A percentile compares a stretch with the other conserved stretches of the same genome.
Evolutionary conservation across 108 stramenopile species (phyloP).

Genomic region (Schizochytrium sp.): DNA sequence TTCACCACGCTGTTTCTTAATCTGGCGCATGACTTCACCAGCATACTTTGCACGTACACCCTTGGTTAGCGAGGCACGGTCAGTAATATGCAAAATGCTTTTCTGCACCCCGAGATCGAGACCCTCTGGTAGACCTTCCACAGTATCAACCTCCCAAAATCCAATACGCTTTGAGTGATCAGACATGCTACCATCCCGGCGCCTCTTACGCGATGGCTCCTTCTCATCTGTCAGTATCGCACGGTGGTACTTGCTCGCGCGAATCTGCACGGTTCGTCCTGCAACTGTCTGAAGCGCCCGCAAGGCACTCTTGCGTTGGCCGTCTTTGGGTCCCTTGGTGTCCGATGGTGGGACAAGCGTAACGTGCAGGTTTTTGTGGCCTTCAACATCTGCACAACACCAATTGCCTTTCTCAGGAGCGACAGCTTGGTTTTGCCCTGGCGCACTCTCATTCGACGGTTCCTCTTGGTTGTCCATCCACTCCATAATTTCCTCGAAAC

Average conservation of each 20-base stretch:
- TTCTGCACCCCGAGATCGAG: conserved; percentile 22
- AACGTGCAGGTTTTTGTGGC: conserved; percentile 15
- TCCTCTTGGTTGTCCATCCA: neutral
- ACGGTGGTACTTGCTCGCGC: neutral
- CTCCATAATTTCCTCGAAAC: neutral
- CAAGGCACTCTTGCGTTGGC: neutral
- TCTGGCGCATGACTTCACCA: conserved; percentile 39
- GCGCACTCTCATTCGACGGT: neutral
- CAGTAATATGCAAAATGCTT: conserved; percentile 43
- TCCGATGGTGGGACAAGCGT: conserved; percentile 38
- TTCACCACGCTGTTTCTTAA: neutral
- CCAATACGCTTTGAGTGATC: neutral
- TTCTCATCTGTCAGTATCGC: neutral
- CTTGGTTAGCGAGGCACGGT: conserved; percentile 34
- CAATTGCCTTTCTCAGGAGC: conserved; percentile 51
- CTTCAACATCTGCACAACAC: conserved; percentile 56
- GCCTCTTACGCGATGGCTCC: neutral
- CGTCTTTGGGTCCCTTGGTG: neutral
- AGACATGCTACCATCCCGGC: neutral
- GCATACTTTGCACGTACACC: conserved; percentile 38
- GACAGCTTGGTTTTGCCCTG: neutral
- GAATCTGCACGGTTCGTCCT: neutral
- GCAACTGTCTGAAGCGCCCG: conserved; percentile 27
- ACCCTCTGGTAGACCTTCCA: conserved; percentile 8
- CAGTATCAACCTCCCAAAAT: conserved; percentile 37